These are phyloP conservation scores for Globisporangium radiosum DNA, from an alignment of 352 stramenopile genomes.

Conservation along the genomic window DNA sequence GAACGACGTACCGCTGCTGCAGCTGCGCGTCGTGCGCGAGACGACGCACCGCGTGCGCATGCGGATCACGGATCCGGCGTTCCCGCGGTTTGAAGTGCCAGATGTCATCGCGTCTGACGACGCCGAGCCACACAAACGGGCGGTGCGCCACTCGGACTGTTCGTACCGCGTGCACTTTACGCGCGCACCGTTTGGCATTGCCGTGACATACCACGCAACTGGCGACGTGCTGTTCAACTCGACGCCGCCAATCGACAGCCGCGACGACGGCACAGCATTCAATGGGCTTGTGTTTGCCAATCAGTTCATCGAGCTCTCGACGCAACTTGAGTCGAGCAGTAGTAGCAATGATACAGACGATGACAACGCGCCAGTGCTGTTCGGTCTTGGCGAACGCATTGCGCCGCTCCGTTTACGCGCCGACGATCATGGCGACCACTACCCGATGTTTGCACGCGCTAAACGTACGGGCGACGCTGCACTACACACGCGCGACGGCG, in stretches of 20 bases:
- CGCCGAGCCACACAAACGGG: constrained; percentile 5
- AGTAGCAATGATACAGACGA: constrained; percentile 12
- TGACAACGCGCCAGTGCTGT: constrained; percentile 29
- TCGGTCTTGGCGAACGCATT: constrained; percentile 69
- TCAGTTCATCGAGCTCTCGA: constrained; percentile 85
- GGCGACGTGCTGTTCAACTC: constrained; percentile 82
- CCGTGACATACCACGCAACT: constrained; percentile 44
- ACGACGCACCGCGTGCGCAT: constrained; percentile 44
- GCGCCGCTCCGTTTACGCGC: constrained; percentile 29
- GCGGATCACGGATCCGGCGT: constrained; percentile 76
- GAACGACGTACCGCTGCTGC: constrained; percentile 62
- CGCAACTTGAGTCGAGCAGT: constrained; percentile 22
- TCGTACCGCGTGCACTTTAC: constrained; percentile 59
- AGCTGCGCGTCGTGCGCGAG: constrained; percentile 58
- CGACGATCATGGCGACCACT: constrained; percentile 47
- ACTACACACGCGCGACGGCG: constrained; percentile 25
- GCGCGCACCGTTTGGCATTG: constrained; percentile 60
- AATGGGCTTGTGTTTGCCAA: constrained; percentile 78
- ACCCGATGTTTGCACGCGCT: constrained; percentile 58
- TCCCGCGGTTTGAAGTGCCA: constrained; percentile 64
- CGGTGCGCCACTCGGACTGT: constrained; percentile 2
- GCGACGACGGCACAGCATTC: constrained; percentile 19
- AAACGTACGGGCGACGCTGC: constrained; percentile 9
- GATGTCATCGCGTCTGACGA: constrained; percentile 14
- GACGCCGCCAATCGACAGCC: constrained; percentile 40